These are phyloP conservation scores for Candida corydali DNA, from an alignment of 805 yeast genomes.

Conservation along the genomic window DNA sequence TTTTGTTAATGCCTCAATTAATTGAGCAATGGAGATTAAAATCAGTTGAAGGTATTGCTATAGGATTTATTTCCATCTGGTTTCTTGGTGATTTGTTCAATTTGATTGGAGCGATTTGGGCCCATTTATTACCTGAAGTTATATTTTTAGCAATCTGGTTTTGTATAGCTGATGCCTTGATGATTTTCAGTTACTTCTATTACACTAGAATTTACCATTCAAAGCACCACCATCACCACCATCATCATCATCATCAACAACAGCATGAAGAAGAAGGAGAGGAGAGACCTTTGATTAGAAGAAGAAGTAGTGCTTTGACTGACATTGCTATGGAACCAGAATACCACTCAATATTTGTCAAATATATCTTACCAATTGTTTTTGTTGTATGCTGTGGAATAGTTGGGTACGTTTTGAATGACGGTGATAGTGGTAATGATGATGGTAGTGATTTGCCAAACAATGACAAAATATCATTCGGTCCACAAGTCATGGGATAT, in stretches of 20 bases:
- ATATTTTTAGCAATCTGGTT: conserved; percentile 72
- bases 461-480: conserved; percentile 30
- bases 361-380: conserved; percentile 53
- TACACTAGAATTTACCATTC: conserved; percentile 41
- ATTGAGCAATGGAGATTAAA: conserved; percentile 77
- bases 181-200: conserved; percentile 56
- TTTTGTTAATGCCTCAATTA: conserved; percentile 69
- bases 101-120: conserved; percentile 67
- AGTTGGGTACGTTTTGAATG: conserved; percentile 53
- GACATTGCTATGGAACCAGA: conserved; percentile 46
- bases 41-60: conserved; percentile 72
- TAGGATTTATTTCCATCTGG: conserved; percentile 67
- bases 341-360: conserved; percentile 43
- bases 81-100: conserved; percentile 68
- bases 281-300: conserved; percentile 21
- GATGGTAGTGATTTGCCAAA: conserved; percentile 11
- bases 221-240: conserved; percentile 13
- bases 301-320: conserved; percentile 51
- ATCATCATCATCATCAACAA: conserved; percentile 4
- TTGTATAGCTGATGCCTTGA: conserved; percentile 61
- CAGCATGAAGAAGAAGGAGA: conserved; percentile 1
- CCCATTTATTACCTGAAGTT: conserved; percentile 64
- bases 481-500: conserved; percentile 70
- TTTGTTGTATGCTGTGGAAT: conserved; percentile 62
- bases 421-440: conserved; percentile 21